Evolutionary conservation across 208 protist species (phyloP), one percentile per base, ranked within the genome.

Genomic region (Leishmania turanica): DNA sequence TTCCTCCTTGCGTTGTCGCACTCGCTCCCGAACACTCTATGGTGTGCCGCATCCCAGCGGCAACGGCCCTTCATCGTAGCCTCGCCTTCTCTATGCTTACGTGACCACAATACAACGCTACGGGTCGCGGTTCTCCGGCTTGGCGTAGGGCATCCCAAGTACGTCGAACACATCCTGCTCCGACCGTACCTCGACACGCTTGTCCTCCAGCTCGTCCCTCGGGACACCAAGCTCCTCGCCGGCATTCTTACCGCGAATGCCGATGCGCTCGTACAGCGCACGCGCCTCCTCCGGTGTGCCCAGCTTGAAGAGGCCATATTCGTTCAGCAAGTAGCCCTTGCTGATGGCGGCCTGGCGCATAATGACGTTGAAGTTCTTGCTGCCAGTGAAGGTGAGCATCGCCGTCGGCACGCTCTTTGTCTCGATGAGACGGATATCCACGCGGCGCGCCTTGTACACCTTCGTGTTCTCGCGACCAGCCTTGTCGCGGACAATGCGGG

Each of bases 291-390:
- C 93, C 15, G 92, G 89, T 45, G 90, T 97, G 51, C 93, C 93
- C n/a, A 97, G 78, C 70, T 90, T 89, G 80, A 96, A 97, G 62
- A 97, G 89, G 1, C 94, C 94, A 77, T 98, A 97, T 88, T 98
- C 95, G 84, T 96, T 97, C 78, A 98, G 85, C 42, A 96, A 76
- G 81, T 96, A 98, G 2, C 96, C 96, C 60, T 94, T 95, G 81
- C 83, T 90, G 83, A 97, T 94, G n/a, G 96, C 96, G 19, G 91
- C 91, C 83, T 96, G 91, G 1, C 96, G 94, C 95, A 98, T 98
- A 66, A 93, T 95, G 21, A 97, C 93, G 87, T 98, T 98, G 89
- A 98, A 98, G 87, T 97, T 95, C 73, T 97, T 96, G 82, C 93
- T 97, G 17, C 96, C 96, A 0, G 96, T 98, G 86, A 98, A 98